Percentiles rank a stretch among this genome's conserved stretches.
These are phyloP conservation scores for Cyberlindnera xylosilytica DNA, from an alignment of 805 yeast genomes.

Conservation along the genomic window DNA sequence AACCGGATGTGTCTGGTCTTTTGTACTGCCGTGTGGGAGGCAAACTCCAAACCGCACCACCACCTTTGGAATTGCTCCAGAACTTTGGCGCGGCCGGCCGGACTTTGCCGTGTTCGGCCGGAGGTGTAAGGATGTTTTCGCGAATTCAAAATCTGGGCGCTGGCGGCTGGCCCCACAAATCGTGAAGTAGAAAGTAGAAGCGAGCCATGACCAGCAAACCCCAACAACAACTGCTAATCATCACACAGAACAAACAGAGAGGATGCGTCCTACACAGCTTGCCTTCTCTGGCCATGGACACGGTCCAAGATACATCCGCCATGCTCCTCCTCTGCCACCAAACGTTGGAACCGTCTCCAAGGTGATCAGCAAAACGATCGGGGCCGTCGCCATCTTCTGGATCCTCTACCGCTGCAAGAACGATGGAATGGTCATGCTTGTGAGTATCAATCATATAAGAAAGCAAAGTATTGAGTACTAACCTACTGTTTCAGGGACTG, in stretches of 20 bases:
- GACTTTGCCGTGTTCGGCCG: too few relatives aligned
- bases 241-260: not conserved
- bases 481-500: constrained; percentile 27
- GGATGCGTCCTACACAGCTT: constrained; percentile 16
- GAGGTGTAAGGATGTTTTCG: too few relatives aligned
- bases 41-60: not conserved
- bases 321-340: constrained; percentile 64
- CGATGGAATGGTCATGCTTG: constrained; percentile 63
- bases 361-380: constrained; percentile 62
- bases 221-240: not conserved
- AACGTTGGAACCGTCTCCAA: constrained; percentile 57
- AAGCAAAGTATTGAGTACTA: not conserved
- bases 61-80: not conserved
- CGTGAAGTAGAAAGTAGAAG: not conserved
- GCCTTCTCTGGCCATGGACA: constrained; percentile 16
- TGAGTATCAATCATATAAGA: constrained; percentile 10
- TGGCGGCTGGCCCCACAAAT: too few relatives aligned
- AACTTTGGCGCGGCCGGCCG: not conserved
- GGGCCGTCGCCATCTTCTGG: constrained; percentile 91
- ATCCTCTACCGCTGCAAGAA: constrained; percentile 75
- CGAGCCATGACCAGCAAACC: too few relatives aligned
- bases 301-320: constrained; percentile 34
- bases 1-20: not conserved
- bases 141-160: too few relatives aligned
- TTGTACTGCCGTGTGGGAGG: not conserved